These are phyloP conservation scores for Fraxinus pennsylvanica DNA, from an alignment of 257 asterid genomes.

Conservation along the genomic window DNA sequence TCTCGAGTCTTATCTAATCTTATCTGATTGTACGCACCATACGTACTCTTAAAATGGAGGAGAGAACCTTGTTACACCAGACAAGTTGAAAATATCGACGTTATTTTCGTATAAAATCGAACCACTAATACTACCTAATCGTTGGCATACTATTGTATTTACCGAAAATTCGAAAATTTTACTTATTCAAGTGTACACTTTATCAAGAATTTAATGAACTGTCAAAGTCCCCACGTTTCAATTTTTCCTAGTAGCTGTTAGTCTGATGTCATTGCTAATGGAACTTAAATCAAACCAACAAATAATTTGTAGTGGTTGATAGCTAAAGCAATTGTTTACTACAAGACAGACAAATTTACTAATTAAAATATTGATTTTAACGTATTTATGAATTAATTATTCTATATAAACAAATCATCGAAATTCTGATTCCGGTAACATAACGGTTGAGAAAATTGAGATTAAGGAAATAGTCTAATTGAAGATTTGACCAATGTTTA, in stretches of 20 bases:
- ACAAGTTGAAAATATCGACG: not conserved
- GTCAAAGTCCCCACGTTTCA: constrained; percentile 37
- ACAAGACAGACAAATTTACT: not conserved
- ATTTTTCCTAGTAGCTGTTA: constrained; percentile 29
- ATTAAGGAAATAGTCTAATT: constrained; percentile 27
- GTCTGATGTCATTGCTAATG: constrained; percentile 36
- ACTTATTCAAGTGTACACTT: not conserved
- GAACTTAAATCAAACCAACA: constrained; percentile 24
- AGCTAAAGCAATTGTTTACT: constrained; percentile 22
- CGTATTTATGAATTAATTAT: constrained; percentile 7
- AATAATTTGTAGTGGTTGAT: constrained; percentile 36
- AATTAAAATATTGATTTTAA: constrained; percentile 9
- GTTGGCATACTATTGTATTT: not conserved
- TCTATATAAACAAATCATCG: constrained; percentile 10
- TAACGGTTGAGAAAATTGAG: constrained; percentile 61
- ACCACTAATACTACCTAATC: not conserved
- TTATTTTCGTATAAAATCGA: not conserved
- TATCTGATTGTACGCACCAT: no score
- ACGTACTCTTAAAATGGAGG: not conserved
- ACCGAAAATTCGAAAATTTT: not conserved
- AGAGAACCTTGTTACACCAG: not conserved
- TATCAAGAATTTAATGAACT: constrained; percentile 20
- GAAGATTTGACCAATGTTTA: constrained; percentile 32
- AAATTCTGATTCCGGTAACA: constrained; percentile 34
- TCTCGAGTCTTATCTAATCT: not conserved